Evolutionary conservation across 2,329 filamentous ascomycete species (phyloP).

Genomic region (Microsporum audouinii): DNA sequence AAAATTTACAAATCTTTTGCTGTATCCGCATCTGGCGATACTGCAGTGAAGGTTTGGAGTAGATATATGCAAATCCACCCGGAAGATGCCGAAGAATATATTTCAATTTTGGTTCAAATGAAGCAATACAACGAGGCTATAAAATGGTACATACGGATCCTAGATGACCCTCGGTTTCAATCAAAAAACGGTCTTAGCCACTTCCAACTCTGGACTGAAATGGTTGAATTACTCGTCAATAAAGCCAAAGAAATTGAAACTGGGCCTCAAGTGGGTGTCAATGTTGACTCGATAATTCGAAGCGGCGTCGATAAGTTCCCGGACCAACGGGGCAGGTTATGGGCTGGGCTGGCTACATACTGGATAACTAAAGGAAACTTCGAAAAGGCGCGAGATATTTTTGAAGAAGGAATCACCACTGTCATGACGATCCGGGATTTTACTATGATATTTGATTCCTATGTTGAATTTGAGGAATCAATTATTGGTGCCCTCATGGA

Average conservation of each 20-base stretch:
- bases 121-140: slow-evolving; percentile 84
- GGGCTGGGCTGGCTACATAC: slow-evolving; percentile 89
- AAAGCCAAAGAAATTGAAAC: slow-evolving; percentile 80
- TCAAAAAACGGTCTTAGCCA: slow-evolving; percentile 91
- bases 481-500: slow-evolving; percentile 89
- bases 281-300: slow-evolving; percentile 83
- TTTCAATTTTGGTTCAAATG: slow-evolving; percentile 72
- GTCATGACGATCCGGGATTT: slow-evolving; percentile 99
- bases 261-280: slow-evolving; percentile 67
- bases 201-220: slow-evolving; percentile 94
- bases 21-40: slow-evolving; percentile 77
- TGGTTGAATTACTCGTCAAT: slow-evolving; percentile 87
- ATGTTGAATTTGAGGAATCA: slow-evolving; percentile 93
- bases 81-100: slow-evolving; percentile 89
- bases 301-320: slow-evolving; percentile 85
- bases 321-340: slow-evolving; percentile 87
- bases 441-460: slow-evolving; percentile 89
- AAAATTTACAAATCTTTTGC: slow-evolving; percentile 81
- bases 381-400: slow-evolving; percentile 82
- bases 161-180: slow-evolving; percentile 80
- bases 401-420: slow-evolving; percentile 91
- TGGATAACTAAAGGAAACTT: slow-evolving; percentile 92
- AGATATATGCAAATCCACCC: slow-evolving; percentile 96
- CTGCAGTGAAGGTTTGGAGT: slow-evolving; percentile 85
- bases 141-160: slow-evolving; percentile 76